phyloP scores from a whole-genome alignment of 768 basidiomycete species.

The Candolleomyces eurysporus region DNA sequence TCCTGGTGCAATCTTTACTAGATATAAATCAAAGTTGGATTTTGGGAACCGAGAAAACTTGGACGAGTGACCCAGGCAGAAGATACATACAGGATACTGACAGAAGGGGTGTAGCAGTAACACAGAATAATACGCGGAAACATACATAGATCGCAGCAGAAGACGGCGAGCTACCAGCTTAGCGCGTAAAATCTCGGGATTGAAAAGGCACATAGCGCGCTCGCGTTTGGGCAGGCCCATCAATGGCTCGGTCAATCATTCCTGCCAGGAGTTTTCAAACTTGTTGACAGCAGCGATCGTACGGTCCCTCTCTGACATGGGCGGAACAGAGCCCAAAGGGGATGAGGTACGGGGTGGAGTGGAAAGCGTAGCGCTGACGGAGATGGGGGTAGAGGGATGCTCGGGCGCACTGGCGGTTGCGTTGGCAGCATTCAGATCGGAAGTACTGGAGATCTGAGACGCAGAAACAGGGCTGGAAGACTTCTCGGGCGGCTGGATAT shows the following conservation, averaged over 20 bases:
- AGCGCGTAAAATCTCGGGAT: slow-evolving; percentile 68
- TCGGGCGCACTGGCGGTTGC: slow-evolving; percentile 89
- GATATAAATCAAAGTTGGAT: too few species aligned
- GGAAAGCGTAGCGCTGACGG: slow-evolving; percentile 69
- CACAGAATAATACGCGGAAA: too few species aligned
- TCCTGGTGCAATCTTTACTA: too few species aligned
- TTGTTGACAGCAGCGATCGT: slow-evolving; percentile 64
- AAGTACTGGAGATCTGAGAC: slow-evolving; percentile 71
- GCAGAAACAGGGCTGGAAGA: slow-evolving; percentile 42
- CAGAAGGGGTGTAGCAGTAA: too few species aligned
- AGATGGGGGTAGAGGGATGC: slow-evolving; percentile 84
- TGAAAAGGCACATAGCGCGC: slow-evolving; percentile 89
- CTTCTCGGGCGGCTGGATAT: slow-evolving; percentile 37
- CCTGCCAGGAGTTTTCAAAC: slow-evolving; percentile 58
- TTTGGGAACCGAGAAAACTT: too few species aligned
- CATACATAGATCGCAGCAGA: too few species aligned
- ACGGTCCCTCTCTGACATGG: slow-evolving; percentile 70
- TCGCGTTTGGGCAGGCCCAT: slow-evolving; percentile 89
- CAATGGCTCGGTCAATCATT: slow-evolving; percentile 71
- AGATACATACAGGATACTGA: too few species aligned
- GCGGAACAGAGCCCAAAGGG: slow-evolving; percentile 61
- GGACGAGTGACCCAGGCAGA: too few species aligned
- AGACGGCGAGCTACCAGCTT: slow-evolving; percentile 83
- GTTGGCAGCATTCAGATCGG: slow-evolving; percentile 59
- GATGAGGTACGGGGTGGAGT: slow-evolving; percentile 85